Evolutionary conservation across 192 early-diverging fungal genomes (phyloP).

Genomic region (Coemansia javaensis): DNA sequence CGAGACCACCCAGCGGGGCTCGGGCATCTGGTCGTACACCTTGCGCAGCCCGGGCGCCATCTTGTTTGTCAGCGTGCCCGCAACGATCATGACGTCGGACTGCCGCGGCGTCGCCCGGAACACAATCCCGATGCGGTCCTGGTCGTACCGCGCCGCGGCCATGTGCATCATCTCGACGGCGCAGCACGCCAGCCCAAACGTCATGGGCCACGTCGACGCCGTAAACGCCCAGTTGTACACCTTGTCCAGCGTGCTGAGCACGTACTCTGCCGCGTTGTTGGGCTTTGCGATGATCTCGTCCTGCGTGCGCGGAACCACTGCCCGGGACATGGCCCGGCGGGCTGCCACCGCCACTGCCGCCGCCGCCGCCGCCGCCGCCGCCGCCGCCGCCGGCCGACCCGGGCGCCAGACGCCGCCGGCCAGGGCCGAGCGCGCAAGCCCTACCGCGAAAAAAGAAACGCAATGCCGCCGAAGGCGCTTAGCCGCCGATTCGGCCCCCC

Average conservation of each 20-base stretch:
- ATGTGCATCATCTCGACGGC: constrained; percentile 99
- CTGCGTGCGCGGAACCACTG: constrained; percentile 45
- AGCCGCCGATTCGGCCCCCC: no score
- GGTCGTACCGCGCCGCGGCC: constrained; percentile 93
- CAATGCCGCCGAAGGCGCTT: no score
- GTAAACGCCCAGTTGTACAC: constrained; percentile 91
- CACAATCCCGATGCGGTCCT: constrained; percentile 95
- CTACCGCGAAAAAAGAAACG: constrained; percentile 1
- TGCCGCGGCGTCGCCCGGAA: constrained; percentile 96
- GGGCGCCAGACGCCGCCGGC: no score
- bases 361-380: background rate
- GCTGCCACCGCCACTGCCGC: background rate
- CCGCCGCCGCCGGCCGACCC: no score
- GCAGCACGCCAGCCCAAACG: constrained; percentile 90
- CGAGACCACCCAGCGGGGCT: constrained; percentile 98
- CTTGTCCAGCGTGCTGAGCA: constrained; percentile 85
- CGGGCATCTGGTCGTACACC: constrained; percentile 83
- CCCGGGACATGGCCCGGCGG: constrained; percentile 27
- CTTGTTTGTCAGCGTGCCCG: constrained; percentile 97
- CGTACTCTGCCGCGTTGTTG: constrained; percentile 60
- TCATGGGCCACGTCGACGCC: constrained; percentile 87
- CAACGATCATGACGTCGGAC: constrained; percentile 99
- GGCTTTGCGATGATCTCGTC: constrained; percentile 49
- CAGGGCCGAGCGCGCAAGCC: constrained; percentile 15
- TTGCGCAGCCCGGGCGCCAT: constrained; percentile 88